Evolutionary conservation across 2,329 filamentous ascomycete genomes (phyloP).

Genomic region (Alternaria infectoria): DNA sequence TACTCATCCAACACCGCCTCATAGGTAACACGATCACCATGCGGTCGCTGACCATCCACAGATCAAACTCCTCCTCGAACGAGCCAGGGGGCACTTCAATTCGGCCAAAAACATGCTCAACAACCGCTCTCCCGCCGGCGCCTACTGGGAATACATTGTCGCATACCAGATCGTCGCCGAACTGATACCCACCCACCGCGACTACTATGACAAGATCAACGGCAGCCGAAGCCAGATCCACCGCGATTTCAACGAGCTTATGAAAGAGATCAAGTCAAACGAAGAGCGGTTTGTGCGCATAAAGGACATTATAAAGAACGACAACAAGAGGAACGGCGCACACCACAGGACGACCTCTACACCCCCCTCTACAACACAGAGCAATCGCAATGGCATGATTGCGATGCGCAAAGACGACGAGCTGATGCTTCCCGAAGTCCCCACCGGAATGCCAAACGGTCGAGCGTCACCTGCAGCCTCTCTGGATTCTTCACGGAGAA

Average conservation of each 20-base stretch:
- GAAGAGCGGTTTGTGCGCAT: constrained; percentile 55
- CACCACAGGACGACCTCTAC: constrained; percentile 26
- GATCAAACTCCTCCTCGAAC: constrained; percentile 50
- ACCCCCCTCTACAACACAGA: constrained; percentile 14
- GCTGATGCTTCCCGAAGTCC: constrained; percentile 45
- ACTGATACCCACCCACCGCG: constrained; percentile 75
- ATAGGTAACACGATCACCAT: background rate
- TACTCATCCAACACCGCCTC: constrained; percentile 15
- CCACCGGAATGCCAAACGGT: constrained; percentile 24
- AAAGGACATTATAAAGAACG: constrained; percentile 58
- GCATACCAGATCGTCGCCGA: constrained; percentile 81
- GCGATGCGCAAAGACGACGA: constrained; percentile 34
- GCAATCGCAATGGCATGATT: constrained; percentile 24
- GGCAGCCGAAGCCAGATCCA: constrained; percentile 58
- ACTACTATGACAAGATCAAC: constrained; percentile 69
- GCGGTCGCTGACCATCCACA: constrained; percentile 30
- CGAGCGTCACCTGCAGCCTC: constrained; percentile 25
- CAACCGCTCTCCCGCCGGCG: constrained; percentile 65
- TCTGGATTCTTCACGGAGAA: constrained; percentile 31
- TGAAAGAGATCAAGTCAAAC: constrained; percentile 42
- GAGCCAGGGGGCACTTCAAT: constrained; percentile 50
- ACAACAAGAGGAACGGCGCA: constrained; percentile 65
- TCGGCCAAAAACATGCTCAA: constrained; percentile 61
- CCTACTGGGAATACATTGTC: constrained; percentile 83
- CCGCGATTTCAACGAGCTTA: constrained; percentile 51